phyloP scores from a whole-genome alignment of 306 rosid species.

The Psophocarpus tetragonolobus region DNA sequence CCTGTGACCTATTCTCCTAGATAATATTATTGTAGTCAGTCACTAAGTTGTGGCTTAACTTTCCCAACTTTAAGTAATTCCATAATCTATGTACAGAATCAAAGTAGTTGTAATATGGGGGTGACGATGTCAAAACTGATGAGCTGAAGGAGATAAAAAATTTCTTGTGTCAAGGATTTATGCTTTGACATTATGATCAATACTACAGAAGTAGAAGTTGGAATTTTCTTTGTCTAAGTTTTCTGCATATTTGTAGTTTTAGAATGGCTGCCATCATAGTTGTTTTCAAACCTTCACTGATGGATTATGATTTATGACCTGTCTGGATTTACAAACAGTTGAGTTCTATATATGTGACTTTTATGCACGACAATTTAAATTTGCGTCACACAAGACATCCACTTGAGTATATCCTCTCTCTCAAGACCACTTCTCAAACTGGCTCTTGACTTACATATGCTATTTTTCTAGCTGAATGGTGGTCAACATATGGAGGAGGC shows the following conservation, averaged over 20 bases:
- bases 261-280: background rate
- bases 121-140: conserved; percentile 15
- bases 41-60: conserved; percentile 24
- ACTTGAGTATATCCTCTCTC: background rate
- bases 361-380: conserved; percentile 15
- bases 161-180: conserved; percentile 22
- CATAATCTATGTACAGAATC: background rate
- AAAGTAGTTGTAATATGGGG: background rate
- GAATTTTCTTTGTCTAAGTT: background rate
- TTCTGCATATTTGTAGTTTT: background rate
- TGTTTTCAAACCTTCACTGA: background rate
- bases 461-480: conserved; percentile 84
- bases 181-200: conserved; percentile 19
- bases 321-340: background rate
- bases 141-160: background rate
- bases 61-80: background rate
- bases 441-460: conserved; percentile 19
- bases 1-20: conserved; percentile 31
- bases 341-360: conserved; percentile 7
- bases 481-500: conserved; percentile 93
- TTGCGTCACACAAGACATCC: background rate
- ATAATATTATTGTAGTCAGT: conserved; percentile 31
- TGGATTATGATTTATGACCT: background rate
- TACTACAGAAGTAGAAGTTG: conserved; percentile 16
- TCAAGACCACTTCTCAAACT: conserved; percentile 6